Base-by-base conservation (phyloP, 1,284 basidiomycete species). In the Ceratobasidium sp. region DNA sequence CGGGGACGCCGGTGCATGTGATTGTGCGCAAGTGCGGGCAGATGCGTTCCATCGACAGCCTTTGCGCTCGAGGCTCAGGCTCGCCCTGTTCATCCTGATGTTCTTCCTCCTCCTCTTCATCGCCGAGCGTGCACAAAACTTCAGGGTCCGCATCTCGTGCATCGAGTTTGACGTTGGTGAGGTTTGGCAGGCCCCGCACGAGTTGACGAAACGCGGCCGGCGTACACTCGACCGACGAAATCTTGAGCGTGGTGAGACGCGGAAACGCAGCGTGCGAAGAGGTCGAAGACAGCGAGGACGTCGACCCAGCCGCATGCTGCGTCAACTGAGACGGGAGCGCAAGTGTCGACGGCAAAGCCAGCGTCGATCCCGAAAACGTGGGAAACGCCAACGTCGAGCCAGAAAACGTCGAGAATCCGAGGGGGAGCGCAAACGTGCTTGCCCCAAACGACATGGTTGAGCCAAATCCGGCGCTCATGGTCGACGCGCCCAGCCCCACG, bases 181-280 rank as follows among this genome's bases (percentile, higher is more conserved):
- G 38, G 27, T 67, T 67, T n/a, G 62, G 62, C 7, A 67, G 35
- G 5, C 50, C 50, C 8, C 62, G 50, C 0, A 67, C 62, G 38
- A 67, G 50, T 29, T 67, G 62, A 13, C 62, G 62, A 40, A 67
- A 67, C 12, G 62, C 50, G 22, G 62, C 62, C 22, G 62, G 62
- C 3, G 62, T 54, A 27, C 62, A 67, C 40, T 67, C 62, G 62
- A 67, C 62, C 1, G 62, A 67, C 0, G 34, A 40, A 3, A 67
- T 54, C 54, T 67, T 67, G 49, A 67, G 62, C 1, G 50, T 54
- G 10, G 62, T 67, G 22, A 67, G 50, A 10, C 50, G 34, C 3
- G 62, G 62, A 32, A 67, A 67, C 15, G 50, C 62, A 25, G 54
- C 22, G 1, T 32, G n/a, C 6, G 62, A 53, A 17, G 50, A 43